Evolutionary conservation across 768 basidiomycete genomes (phyloP), one percentile per base, ranked within the genome.

Genomic region (Lentinula sp.): DNA sequence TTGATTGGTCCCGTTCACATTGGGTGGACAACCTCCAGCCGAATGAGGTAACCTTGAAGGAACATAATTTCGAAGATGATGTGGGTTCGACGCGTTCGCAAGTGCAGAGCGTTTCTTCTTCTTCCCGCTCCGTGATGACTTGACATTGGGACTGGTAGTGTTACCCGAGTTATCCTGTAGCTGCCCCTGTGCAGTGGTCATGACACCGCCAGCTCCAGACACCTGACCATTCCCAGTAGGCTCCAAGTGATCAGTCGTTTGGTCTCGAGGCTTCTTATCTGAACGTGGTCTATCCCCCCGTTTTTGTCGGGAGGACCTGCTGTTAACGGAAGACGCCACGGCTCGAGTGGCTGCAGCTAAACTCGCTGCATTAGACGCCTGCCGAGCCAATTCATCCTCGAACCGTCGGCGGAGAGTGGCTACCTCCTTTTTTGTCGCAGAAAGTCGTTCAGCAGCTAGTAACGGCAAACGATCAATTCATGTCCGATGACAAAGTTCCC

Each of bases 21-120:
- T 51, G 5, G 50, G 32, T 5, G 50, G 23, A 40, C 23, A 13
- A 5, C 53, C 53, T 10, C 58, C 58, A 31, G 60, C 67, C 10
- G 81, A 75, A 66, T 79, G 71, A 3, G 92, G 87, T 57, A 93
- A 75, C 15, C 92, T 81, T 48, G 93, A 94, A 15, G 93, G 92
- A 48, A 95, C 85, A 75, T 95, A 98, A 76, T 98, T 98, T 69
- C 89, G 82, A 61, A 95, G 80, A 75, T 97, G 95, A 74, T 98
- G 96, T 3, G 93, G 95, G 70, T 98, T 97, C 57, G 91, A 90
- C 49, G 93, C 93, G 71, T 97, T 96, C 49, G 94, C 93, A 35
- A 93, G 78, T 4, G 89, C 89, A 53, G 89, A 88, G 53, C 93
- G 84, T 76, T 97, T 98, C 85, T 97, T 98, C 84, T 95, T 95